Conservation (phyloP, 2,329 filamentous ascomycete species). For the Trichoderma koningiopsis region DNA sequence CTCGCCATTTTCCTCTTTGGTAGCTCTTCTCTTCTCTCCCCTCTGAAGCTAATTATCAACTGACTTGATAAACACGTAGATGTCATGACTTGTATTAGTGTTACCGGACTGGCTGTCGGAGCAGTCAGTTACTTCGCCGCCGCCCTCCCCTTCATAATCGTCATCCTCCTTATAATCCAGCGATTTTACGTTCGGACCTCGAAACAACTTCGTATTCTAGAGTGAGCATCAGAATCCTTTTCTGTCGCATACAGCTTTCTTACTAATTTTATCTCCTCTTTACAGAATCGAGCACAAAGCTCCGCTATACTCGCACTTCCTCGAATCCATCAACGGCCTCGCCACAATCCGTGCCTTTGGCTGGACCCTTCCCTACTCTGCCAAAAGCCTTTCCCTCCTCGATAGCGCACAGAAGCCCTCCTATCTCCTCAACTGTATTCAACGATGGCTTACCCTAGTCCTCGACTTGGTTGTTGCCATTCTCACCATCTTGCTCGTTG, state of each 20-base stretch:
- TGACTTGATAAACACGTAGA: conserved; percentile 27
- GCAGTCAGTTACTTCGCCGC: conserved; percentile 49
- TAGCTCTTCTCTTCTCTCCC: background rate
- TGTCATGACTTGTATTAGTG: conserved; percentile 42
- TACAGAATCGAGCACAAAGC: conserved; percentile 39
- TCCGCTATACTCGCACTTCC: conserved; percentile 39
- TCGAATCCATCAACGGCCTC: conserved; percentile 38
- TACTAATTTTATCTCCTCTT: background rate
- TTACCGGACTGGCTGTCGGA: conserved; percentile 47
- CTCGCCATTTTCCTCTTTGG: conserved; percentile 35
- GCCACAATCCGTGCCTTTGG: conserved; percentile 44
- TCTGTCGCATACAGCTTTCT: too few relatives aligned
- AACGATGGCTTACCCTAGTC: conserved; percentile 56
- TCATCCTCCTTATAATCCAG: conserved; percentile 49
- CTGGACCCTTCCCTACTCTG: conserved; percentile 42
- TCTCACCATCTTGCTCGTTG: conserved; percentile 44
- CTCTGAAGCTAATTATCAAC: conserved; percentile 2
- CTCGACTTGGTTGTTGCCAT: conserved; percentile 54
- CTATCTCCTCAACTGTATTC: conserved; percentile 55
- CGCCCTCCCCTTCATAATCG: conserved; percentile 48
- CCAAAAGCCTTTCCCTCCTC: conserved; percentile 42
- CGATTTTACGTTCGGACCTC: conserved; percentile 58
- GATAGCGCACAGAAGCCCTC: conserved; percentile 55
- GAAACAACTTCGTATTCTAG: conserved; percentile 55
- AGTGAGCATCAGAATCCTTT: conserved; percentile 39